Percentiles rank a stretch among this genome's conserved stretches.
Evolutionary conservation across 345 rosid species (phyloP).

Genomic region (Firmiana major): DNA sequence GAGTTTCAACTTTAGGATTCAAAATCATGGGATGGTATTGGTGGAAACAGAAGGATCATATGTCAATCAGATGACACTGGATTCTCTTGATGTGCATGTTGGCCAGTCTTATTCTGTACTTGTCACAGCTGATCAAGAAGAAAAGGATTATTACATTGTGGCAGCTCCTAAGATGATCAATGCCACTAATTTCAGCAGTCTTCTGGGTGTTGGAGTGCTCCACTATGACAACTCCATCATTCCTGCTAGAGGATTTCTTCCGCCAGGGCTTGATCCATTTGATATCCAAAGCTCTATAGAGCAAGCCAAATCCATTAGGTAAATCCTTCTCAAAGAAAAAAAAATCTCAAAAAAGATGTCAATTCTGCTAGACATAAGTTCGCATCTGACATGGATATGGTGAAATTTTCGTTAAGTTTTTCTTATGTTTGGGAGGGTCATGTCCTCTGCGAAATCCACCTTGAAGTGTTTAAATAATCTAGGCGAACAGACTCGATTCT

Average conservation of each 20-base stretch:
- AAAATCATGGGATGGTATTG: conserved; percentile 41
- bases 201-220: conserved; percentile 28
- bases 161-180: conserved; percentile 42
- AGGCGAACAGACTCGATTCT: too few species aligned
- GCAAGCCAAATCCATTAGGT: conserved; percentile 43
- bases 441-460: too few species aligned
- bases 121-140: conserved; percentile 43
- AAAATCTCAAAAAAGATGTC: not conserved
- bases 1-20: conserved; percentile 52
- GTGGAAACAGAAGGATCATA: conserved; percentile 71
- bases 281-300: conserved; percentile 28
- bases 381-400: not conserved
- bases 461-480: too few species aligned
- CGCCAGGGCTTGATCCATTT: conserved; percentile 35
- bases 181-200: not conserved
- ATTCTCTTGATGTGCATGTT: conserved; percentile 51
- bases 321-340: not conserved
- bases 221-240: conserved; percentile 29
- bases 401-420: not conserved
- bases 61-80: conserved; percentile 40
- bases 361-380: not conserved
- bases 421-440: too few species aligned
- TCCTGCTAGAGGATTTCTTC: conserved; percentile 25
- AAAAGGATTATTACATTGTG: conserved; percentile 45
- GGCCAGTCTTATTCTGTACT: conserved; percentile 71